Evolutionary conservation across 371 early-diverging fungal genomes (phyloP), one percentile per base, ranked within the genome.

Genomic region (Umbelopsis sp.): DNA sequence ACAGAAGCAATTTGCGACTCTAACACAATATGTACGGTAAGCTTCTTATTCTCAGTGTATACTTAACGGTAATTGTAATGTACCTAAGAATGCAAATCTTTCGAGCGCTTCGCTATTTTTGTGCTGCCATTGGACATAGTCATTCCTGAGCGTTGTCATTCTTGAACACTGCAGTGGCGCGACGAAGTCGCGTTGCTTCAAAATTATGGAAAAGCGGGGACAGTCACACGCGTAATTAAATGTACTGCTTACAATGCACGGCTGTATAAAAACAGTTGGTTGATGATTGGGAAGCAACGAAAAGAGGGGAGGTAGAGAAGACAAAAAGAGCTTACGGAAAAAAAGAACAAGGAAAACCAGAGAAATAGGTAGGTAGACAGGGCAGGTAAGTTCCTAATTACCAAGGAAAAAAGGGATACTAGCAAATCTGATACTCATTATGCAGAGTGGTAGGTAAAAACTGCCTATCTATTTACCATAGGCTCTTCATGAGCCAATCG

Each of bases 21-120:
- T 57, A 14, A 12, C 10, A 51, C 10, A 41, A 22, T 10, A 25
- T 5, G 10, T 12, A 11, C 4, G 52, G 25, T 51, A 12, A 24
- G 20, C 10, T 41, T 51, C 24, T 25, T 5, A 6, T 24, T 9
- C 8, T 11, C 14, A 24, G 29, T 4, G 14, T 20, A 20, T 1
- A 9, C 5, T 20, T 4, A 29, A 16, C 1, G 29, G 32, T 35
- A 18, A 4, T 7, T 35, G 14, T 16, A 16, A 24, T 8, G 32
- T 11, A 57, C 57, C 57, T 35, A 57, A 18, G 6, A 11, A 8
- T 35, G 38, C n/a, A 35, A 57, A 38, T 57, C 57, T 57, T 12
- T 57, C 29, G 37, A 57, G 5, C 11, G 57, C 57, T 35, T 29
- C 57, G 35, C 12, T 35, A 57, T 57, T 57, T 57, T 57, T 57